These are phyloP conservation scores for Corymbia calophylla DNA, from an alignment of 441 rosid species.

Conservation along the genomic window DNA sequence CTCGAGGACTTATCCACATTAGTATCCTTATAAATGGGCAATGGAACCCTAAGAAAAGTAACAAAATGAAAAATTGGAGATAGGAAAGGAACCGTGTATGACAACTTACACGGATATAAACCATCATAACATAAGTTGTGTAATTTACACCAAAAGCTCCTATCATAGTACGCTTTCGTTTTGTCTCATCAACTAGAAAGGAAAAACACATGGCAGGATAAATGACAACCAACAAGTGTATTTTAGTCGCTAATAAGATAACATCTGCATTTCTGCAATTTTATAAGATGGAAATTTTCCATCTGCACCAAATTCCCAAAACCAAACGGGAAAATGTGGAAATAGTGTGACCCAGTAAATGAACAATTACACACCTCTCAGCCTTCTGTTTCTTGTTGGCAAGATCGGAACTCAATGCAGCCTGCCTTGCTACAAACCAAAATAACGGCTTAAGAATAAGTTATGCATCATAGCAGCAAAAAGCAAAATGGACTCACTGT, in stretches of 20 bases:
- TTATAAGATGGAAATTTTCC: background rate
- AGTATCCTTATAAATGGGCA: conserved; percentile 54
- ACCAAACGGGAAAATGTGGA: background rate
- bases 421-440: conserved; percentile 39
- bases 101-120: background rate
- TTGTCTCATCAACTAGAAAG: background rate
- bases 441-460: background rate
- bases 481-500: conserved; percentile 29
- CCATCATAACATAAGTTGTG: background rate
- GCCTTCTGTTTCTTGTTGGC: conserved; percentile 38
- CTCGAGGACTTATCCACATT: conserved; percentile 20
- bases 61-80: background rate
- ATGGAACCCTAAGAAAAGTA: conserved; percentile 20
- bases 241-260: no score
- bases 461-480: background rate
- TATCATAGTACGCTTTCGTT: background rate
- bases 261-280: background rate
- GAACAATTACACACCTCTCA: conserved; percentile 35
- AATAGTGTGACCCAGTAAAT: background rate
- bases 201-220: background rate
- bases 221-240: background rate
- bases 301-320: background rate
- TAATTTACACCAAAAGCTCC: background rate
- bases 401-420: conserved; percentile 22
- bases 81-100: background rate